phyloP scores from a whole-genome alignment of 768 basidiomycete genomes.

The Kwoniella sp. region DNA sequence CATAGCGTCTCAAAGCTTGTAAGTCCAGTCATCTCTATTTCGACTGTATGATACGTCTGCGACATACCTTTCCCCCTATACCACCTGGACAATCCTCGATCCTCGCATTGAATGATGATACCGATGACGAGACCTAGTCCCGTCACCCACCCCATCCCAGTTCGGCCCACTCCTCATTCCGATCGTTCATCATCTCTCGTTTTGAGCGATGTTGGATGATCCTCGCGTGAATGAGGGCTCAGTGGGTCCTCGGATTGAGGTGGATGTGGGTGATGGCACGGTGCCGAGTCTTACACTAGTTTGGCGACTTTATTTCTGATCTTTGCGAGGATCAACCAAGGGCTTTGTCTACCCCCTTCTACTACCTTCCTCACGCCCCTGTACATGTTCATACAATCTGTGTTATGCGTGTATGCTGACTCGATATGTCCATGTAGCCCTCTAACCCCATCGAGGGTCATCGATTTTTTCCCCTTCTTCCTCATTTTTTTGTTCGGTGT shows the following conservation, averaged over 20 bases:
- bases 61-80: background rate
- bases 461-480: background rate
- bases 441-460: background rate
- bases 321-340: background rate
- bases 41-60: background rate
- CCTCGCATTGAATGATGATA: constrained; percentile 37
- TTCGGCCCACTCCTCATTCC: constrained; percentile 17
- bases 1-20: background rate
- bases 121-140: constrained; percentile 53
- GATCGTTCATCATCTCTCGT: constrained; percentile 20
- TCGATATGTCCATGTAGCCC: background rate
- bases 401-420: background rate
- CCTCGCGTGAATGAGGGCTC: constrained; percentile 25
- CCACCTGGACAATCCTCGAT: background rate
- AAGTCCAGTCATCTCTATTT: background rate
- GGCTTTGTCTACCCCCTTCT: background rate
- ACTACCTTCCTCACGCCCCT: background rate
- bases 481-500: background rate
- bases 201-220: constrained; percentile 24
- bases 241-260: constrained; percentile 11
- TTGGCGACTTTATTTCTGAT: constrained; percentile 52
- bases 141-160: constrained; percentile 6
- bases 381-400: background rate
- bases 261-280: constrained; percentile 13
- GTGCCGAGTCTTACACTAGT: constrained; percentile 47